phyloP scores from a whole-genome alignment of 75 land plant species.

The Picea glauca region DNA sequence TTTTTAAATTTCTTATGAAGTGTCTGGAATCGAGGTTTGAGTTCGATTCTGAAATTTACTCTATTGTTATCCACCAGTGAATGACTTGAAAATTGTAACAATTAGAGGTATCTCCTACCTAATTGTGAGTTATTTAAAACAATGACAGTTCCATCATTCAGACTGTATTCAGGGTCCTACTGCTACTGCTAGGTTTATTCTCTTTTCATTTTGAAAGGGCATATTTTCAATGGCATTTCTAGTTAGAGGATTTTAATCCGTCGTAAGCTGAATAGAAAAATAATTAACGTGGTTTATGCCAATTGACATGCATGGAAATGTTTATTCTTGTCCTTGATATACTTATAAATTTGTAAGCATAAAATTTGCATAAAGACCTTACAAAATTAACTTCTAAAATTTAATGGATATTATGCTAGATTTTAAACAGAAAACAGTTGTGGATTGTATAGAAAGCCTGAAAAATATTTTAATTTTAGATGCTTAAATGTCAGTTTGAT shows the following conservation, averaged over 20 bases:
- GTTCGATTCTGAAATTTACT: neutral
- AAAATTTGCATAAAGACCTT: too few relatives aligned
- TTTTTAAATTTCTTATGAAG: neutral
- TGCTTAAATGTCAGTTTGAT: too few relatives aligned
- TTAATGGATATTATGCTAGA: too few relatives aligned
- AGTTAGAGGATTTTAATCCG: neutral
- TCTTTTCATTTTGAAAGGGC: neutral
- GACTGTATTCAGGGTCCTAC: neutral
- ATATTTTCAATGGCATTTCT: neutral
- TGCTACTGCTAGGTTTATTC: neutral
- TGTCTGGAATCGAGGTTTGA: neutral
- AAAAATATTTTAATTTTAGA: too few relatives aligned
- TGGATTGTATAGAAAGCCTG: too few relatives aligned
- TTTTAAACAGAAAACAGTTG: too few relatives aligned
- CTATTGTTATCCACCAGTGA: neutral
- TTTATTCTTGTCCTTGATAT: too few relatives aligned
- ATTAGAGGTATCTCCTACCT: slow-evolving; percentile 4
- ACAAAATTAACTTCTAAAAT: too few relatives aligned
- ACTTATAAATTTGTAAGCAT: too few relatives aligned
- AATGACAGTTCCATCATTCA: neutral
- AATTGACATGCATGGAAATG: neutral
- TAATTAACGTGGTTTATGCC: neutral
- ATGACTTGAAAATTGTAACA: slow-evolving; percentile 4
- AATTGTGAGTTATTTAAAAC: neutral
- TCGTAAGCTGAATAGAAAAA: neutral